Evolutionary conservation across 257 asterid species (phyloP).

Genomic region (Lithospermum erythrorhizon): DNA sequence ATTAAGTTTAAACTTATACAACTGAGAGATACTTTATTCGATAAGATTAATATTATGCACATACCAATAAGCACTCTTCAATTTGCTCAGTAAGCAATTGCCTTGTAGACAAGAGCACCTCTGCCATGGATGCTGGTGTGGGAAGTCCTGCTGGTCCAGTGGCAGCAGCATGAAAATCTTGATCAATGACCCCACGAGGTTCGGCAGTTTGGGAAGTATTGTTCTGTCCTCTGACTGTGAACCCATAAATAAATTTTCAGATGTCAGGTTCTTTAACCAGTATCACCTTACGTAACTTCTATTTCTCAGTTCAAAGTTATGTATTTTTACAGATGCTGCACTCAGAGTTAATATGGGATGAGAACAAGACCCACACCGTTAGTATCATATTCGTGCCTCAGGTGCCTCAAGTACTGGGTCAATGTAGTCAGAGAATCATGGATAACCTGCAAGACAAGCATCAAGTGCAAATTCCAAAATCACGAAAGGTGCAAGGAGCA

Average conservation of each 20-base stretch:
- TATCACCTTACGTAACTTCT: background rate
- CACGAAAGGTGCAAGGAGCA: background rate
- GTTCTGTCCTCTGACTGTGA: conserved; percentile 38
- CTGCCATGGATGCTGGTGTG: conserved; percentile 77
- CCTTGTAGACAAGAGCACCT: conserved; percentile 52
- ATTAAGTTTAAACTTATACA: background rate
- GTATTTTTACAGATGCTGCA: background rate
- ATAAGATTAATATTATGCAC: conserved; percentile 14
- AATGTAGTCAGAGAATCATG: conserved; percentile 80
- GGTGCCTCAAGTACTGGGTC: conserved; percentile 51
- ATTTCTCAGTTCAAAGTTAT: background rate
- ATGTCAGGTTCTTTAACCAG: background rate
- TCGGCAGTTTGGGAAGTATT: conserved; percentile 31
- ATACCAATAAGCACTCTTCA: conserved; percentile 69
- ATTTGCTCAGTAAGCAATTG: conserved; percentile 53
- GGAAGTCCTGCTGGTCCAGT: conserved; percentile 53
- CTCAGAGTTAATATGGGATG: background rate
- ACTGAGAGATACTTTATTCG: background rate
- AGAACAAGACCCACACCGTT: conserved; percentile 38
- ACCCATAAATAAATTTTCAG: conserved; percentile 14
- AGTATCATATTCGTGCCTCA: conserved; percentile 62
- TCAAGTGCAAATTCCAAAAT: conserved; percentile 5
- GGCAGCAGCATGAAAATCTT: conserved; percentile 28
- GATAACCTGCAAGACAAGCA: conserved; percentile 40
- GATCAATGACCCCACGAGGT: conserved; percentile 28